Evolutionary conservation across 179 eudicot genomes (phyloP).

Genomic region (Gypsophila paniculata): DNA sequence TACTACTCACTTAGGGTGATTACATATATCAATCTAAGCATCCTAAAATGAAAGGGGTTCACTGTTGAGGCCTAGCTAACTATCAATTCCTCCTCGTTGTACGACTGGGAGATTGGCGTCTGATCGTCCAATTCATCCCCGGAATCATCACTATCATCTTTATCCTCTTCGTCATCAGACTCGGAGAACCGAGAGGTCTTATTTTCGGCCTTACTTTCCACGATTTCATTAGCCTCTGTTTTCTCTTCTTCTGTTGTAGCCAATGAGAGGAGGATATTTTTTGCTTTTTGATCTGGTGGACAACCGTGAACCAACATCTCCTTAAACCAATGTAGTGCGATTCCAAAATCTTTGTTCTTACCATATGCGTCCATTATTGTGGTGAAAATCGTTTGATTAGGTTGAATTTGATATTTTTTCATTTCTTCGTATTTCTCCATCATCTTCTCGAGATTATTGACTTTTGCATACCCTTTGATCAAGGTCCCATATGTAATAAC

Average conservation of each 20-base stretch:
- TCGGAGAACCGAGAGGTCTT: slow-evolving; percentile 18
- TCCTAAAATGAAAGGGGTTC: neutral
- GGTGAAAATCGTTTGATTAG: slow-evolving; percentile 70
- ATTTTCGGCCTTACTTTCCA: slow-evolving; percentile 27
- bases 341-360: slow-evolving; percentile 65
- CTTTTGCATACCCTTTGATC: slow-evolving; percentile 75
- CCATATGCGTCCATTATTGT: slow-evolving; percentile 95
- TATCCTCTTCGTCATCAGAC: slow-evolving; percentile 22
- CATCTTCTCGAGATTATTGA: slow-evolving; percentile 65
- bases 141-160: slow-evolving; percentile 11
- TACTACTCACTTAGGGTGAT: neutral
- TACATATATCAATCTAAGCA: neutral
- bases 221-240: slow-evolving; percentile 59
- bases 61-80: neutral
- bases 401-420: slow-evolving; percentile 51
- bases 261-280: slow-evolving; percentile 72
- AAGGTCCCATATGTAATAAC: slow-evolving; percentile 73
- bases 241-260: slow-evolving; percentile 68
- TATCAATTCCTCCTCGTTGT: slow-evolving; percentile 15
- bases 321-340: slow-evolving; percentile 79
- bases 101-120: slow-evolving; percentile 6
- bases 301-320: slow-evolving; percentile 73
- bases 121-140: slow-evolving; percentile 19
- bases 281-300: slow-evolving; percentile 86
- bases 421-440: slow-evolving; percentile 73